A percentile compares a stretch with the other conserved stretches of the same genome.
These are phyloP conservation scores for Eudorina sp. DNA, from an alignment of 139 green algal genomes.

Conservation along the genomic window DNA sequence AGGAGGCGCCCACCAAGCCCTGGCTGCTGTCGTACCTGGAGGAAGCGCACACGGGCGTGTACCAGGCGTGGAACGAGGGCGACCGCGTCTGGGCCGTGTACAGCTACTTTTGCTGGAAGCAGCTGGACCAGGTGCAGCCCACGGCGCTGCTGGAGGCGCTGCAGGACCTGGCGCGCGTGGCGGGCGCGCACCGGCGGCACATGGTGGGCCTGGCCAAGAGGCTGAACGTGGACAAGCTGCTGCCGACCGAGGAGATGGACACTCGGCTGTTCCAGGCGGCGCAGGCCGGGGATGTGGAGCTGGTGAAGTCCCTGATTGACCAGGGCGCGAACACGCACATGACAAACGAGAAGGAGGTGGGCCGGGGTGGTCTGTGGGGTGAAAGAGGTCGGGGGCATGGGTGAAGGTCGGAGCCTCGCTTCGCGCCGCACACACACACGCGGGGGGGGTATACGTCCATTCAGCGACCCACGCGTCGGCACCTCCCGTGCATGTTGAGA, in stretches of 20 bases:
- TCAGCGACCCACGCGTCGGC: not conserved
- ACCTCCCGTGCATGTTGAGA: too few relatives aligned
- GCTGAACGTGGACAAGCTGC: not conserved
- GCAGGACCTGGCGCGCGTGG: slow-evolving; percentile 10
- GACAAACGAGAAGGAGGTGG: not conserved
- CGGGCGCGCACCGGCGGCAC: not conserved
- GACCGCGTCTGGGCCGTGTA: slow-evolving; percentile 30
- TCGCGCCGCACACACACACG: too few relatives aligned
- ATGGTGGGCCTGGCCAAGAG: not conserved
- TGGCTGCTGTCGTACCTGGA: slow-evolving; percentile 24
- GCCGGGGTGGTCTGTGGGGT: not conserved
- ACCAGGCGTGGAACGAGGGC: slow-evolving; percentile 22
- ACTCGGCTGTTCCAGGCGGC: not conserved
- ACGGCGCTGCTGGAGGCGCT: slow-evolving; percentile 8
- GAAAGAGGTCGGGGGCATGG: not conserved
- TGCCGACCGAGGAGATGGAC: not conserved
- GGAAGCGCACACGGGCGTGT: slow-evolving; percentile 19
- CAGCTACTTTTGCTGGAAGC: slow-evolving; percentile 34
- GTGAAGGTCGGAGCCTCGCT: not conserved
- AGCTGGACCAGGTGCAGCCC: not conserved
- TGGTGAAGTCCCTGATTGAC: not conserved
- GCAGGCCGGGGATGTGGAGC: not conserved
- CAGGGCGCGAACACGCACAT: not conserved
- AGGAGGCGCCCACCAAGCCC: slow-evolving; percentile 5
- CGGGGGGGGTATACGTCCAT: not conserved